Percentiles rank a stretch among this genome's conserved stretches.
These are phyloP conservation scores for Oehlia diaphana DNA, from an alignment of 192 early-diverging fungal species.

Conservation along the genomic window DNA sequence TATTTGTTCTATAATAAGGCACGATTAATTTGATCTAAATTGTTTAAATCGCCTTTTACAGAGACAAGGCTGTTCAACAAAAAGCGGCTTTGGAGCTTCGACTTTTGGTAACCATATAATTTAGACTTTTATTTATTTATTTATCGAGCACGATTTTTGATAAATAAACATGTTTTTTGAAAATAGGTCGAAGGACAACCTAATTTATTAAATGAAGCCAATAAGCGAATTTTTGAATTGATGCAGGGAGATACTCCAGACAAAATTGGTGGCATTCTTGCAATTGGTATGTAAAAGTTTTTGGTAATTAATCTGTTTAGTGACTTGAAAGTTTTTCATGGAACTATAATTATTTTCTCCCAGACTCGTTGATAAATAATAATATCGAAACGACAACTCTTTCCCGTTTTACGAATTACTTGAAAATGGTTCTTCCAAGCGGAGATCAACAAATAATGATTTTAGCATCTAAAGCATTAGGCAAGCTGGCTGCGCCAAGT, in stretches of 20 bases:
- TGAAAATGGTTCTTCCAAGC: constrained; percentile 69
- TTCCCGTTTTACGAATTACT: constrained; percentile 72
- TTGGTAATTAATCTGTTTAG: not conserved
- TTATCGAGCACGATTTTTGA: not conserved
- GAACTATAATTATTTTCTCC: not conserved
- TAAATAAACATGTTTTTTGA: not conserved
- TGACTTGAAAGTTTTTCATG: not conserved
- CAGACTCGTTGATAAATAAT: constrained; percentile 26
- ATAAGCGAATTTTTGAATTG: constrained; percentile 31
- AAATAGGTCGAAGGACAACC: constrained; percentile 29
- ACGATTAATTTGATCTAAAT: not conserved
- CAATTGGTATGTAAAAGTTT: constrained; percentile 5
- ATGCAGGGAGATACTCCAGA: constrained; percentile 29
- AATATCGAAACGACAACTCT: constrained; percentile 30
- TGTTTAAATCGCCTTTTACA: not conserved
- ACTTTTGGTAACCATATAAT: not conserved
- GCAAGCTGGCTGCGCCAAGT: constrained; percentile 55
- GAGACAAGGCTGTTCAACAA: constrained; percentile 16
- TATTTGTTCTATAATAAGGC: not conserved
- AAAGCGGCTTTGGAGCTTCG: constrained; percentile 20
- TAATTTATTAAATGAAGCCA: constrained; percentile 30
- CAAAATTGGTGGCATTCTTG: constrained; percentile 26
- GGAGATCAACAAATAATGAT: constrained; percentile 62
- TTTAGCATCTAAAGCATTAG: constrained; percentile 70
- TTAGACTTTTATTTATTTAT: not conserved